Evolutionary conservation across 257 asterid genomes (phyloP).

Genomic region (Gentiana macrophylla): DNA sequence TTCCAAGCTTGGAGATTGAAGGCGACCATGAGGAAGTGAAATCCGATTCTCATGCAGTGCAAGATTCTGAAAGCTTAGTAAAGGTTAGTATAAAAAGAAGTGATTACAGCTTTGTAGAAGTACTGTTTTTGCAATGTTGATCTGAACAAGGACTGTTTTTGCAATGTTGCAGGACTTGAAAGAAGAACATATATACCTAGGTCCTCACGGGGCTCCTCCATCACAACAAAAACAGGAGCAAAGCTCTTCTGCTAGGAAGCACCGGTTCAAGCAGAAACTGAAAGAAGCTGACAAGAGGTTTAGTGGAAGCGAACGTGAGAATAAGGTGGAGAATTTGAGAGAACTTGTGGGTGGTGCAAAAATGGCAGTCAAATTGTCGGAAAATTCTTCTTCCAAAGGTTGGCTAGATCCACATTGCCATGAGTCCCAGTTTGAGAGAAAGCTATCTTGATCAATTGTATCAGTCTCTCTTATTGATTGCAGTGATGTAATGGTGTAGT

Average conservation of each 20-base stretch:
- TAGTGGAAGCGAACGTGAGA: slow-evolving; percentile 61
- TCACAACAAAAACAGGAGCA: slow-evolving; percentile 59
- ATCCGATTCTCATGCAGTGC: slow-evolving; percentile 25
- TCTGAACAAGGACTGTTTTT: neutral
- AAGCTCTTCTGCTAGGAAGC: slow-evolving; percentile 45
- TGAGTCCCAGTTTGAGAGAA: slow-evolving; percentile 70
- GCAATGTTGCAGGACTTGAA: slow-evolving; percentile 30
- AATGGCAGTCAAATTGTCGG: slow-evolving; percentile 30
- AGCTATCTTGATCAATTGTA: slow-evolving; percentile 14
- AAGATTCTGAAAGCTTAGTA: slow-evolving; percentile 35
- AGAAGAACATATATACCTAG: slow-evolving; percentile 77
- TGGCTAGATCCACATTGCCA: slow-evolving; percentile 98
- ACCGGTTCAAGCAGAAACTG: slow-evolving; percentile 64
- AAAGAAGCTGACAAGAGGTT: slow-evolving; percentile 64
- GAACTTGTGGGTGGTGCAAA: slow-evolving; percentile 74
- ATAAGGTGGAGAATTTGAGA: slow-evolving; percentile 64
- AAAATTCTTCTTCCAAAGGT: slow-evolving; percentile 43
- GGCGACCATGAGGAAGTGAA: slow-evolving; percentile 31
- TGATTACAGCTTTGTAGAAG: no score
- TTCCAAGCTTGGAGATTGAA: slow-evolving; percentile 75
- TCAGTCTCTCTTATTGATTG: neutral
- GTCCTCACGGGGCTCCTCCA: slow-evolving; percentile 97
- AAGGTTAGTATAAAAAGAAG: slow-evolving; percentile 29
- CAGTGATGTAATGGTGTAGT: neutral
- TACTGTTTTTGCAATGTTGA: no score